Percentiles rank a stretch among this genome's conserved stretches.
These are phyloP conservation scores for Hypoxylon sp. DNA, from an alignment of 2,329 filamentous ascomycete genomes.

Conservation along the genomic window DNA sequence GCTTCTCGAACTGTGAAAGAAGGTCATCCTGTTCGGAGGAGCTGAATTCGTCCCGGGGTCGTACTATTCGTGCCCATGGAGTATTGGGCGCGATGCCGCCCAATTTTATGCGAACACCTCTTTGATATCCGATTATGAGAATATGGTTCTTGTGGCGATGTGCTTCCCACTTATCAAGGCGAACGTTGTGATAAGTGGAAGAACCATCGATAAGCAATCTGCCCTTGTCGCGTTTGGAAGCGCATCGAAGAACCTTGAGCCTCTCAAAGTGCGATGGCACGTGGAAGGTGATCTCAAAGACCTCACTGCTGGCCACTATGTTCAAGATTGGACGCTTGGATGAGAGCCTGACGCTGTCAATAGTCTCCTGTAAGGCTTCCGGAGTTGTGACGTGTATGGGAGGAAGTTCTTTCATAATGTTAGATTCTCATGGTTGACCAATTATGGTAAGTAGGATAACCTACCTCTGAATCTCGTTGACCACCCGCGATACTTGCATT, in stretches of 20 bases:
- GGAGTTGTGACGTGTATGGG: conserved; percentile 7
- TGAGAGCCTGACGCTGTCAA: conserved; percentile 12
- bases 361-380: conserved; percentile 12
- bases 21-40: conserved; percentile 11
- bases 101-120: conserved; percentile 16
- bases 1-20: conserved; percentile 16
- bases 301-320: conserved; percentile 8
- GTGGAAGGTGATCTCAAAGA: conserved; percentile 13
- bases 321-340: conserved; percentile 14
- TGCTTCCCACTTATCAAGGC: conserved; percentile 13
- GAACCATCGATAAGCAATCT: conserved; percentile 15
- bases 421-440: not conserved
- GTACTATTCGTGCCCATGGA: conserved; percentile 13
- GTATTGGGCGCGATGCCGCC: conserved; percentile 5
- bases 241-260: conserved; percentile 18
- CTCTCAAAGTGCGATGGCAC: conserved; percentile 22
- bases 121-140: conserved; percentile 14
- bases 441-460: not conserved
- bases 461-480: conserved; percentile 15
- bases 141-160: conserved; percentile 20
- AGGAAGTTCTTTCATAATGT: conserved; percentile 7
- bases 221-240: conserved; percentile 16
- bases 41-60: conserved; percentile 10
- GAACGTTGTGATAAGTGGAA: conserved; percentile 16
- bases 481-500: conserved; percentile 16